Percentiles rank a stretch among this genome's conserved stretches.
These are phyloP conservation scores for Graphilbum sp. DNA, from an alignment of 2,329 filamentous ascomycete species.

Conservation along the genomic window DNA sequence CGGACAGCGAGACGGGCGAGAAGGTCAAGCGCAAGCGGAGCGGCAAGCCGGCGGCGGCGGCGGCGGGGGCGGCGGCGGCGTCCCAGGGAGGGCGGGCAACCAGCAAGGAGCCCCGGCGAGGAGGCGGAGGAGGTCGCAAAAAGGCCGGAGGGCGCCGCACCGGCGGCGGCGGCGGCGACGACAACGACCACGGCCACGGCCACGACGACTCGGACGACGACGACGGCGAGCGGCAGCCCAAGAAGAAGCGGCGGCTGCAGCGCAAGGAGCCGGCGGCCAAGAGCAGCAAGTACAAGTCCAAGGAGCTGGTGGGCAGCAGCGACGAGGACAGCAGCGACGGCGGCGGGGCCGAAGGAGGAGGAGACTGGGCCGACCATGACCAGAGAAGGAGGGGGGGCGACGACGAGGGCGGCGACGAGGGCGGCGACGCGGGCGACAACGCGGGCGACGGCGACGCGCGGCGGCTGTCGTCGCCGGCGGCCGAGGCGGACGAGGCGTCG, in stretches of 20 bases:
- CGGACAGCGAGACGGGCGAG: constrained; percentile 68
- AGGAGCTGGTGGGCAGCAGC: constrained; percentile 67
- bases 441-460: constrained; percentile 13
- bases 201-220: constrained; percentile 28
- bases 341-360: too few relatives aligned
- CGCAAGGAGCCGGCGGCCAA: constrained; percentile 22
- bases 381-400: too few relatives aligned
- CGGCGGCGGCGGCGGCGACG: constrained; percentile 13
- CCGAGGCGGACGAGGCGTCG: constrained; percentile 18
- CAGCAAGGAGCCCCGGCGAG: constrained; percentile 23
- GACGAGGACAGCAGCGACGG: constrained; percentile 33
- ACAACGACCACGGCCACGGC: background rate
- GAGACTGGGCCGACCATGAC: too few relatives aligned
- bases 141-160: constrained; percentile 17
- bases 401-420: constrained; percentile 37
- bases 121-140: constrained; percentile 39
- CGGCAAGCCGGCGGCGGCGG: constrained; percentile 20
- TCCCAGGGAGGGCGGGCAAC: constrained; percentile 14
- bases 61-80: background rate
- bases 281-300: constrained; percentile 64
- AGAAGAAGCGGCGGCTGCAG: constrained; percentile 41
- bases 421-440: constrained; percentile 13
- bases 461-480: constrained; percentile 11
- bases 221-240: too few relatives aligned
- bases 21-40: constrained; percentile 66